Conservation (phyloP, 768 basidiomycete genomes). For the Macrolepiota albuminosa region DNA sequence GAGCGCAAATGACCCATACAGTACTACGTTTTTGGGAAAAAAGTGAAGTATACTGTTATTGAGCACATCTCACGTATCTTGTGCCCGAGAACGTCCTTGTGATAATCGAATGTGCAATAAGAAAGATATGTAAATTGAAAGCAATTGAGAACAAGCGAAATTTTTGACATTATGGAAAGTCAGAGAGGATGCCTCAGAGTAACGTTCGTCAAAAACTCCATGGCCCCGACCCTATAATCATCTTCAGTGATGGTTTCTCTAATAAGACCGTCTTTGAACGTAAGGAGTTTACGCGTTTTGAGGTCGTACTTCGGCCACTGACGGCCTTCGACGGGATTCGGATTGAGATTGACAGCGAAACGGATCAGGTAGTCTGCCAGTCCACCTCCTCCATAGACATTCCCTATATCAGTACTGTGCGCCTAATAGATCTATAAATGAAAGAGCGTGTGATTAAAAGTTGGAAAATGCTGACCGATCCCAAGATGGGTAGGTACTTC, state of each 20-base stretch:
- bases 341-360: slow-evolving; percentile 39
- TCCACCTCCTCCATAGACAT: slow-evolving; percentile 37
- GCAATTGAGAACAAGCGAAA: neutral
- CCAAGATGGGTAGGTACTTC: slow-evolving; percentile 22
- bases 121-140: neutral
- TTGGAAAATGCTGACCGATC: slow-evolving; percentile 29
- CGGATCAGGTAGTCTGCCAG: slow-evolving; percentile 43
- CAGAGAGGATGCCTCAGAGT: slow-evolving; percentile 28
- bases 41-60: neutral
- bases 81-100: neutral
- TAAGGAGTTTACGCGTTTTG: slow-evolving; percentile 31
- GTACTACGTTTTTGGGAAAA: neutral
- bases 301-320: slow-evolving; percentile 43
- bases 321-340: slow-evolving; percentile 32
- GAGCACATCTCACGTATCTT: neutral
- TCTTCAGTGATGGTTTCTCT: slow-evolving; percentile 34
- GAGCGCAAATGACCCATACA: no score
- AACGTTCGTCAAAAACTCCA: slow-evolving; percentile 30
- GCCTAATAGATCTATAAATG: slow-evolving; percentile 21
- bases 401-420: slow-evolving; percentile 38
- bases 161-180: neutral
- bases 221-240: slow-evolving; percentile 36
- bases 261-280: slow-evolving; percentile 32
- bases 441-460: slow-evolving; percentile 6
- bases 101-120: neutral